These are phyloP conservation scores for Wallemia ichthyophaga DNA, from an alignment of 1,284 basidiomycete genomes.

Conservation along the genomic window DNA sequence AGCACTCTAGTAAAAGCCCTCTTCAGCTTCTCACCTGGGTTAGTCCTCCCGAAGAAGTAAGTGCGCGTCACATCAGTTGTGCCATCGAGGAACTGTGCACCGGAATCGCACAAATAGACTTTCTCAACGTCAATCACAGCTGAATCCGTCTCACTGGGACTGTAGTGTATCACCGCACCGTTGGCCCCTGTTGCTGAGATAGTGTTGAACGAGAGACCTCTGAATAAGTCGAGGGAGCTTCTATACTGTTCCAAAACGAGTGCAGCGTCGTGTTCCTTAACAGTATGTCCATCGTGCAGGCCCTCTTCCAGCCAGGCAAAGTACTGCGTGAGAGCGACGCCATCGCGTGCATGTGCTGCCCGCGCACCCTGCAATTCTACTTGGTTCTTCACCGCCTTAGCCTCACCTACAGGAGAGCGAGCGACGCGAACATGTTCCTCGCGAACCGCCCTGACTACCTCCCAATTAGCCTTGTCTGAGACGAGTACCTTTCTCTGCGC, in stretches of 20 bases:
- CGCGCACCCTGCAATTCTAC: not conserved
- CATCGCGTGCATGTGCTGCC: not conserved
- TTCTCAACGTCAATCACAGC: slow-evolving; percentile 11
- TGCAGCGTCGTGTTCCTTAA: slow-evolving; percentile 58
- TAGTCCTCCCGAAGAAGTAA: slow-evolving; percentile 51
- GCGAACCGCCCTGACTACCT: slow-evolving; percentile 10
- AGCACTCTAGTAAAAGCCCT: slow-evolving; percentile 80
- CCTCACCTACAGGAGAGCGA: slow-evolving; percentile 38
- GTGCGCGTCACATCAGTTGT: slow-evolving; percentile 86
- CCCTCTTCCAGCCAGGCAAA: slow-evolving; percentile 28
- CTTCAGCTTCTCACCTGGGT: slow-evolving; percentile 48
- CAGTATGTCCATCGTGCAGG: slow-evolving; percentile 26
- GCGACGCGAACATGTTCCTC: slow-evolving; percentile 10
- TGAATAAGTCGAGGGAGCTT: slow-evolving; percentile 25
- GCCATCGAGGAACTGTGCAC: slow-evolving; percentile 61
- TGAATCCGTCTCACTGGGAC: not conserved
- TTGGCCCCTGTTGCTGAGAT: slow-evolving; percentile 75
- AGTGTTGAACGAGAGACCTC: slow-evolving; percentile 66
- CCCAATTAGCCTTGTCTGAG: not conserved
- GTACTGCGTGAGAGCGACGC: not conserved
- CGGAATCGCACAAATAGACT: slow-evolving; percentile 87
- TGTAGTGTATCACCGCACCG: slow-evolving; percentile 24
- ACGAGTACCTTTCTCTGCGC: not conserved
- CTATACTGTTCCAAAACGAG: slow-evolving; percentile 48
- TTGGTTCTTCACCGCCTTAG: slow-evolving; percentile 71